Conservation (phyloP, 106 monocot genomes). For the Xerophyta viscosa region DNA sequence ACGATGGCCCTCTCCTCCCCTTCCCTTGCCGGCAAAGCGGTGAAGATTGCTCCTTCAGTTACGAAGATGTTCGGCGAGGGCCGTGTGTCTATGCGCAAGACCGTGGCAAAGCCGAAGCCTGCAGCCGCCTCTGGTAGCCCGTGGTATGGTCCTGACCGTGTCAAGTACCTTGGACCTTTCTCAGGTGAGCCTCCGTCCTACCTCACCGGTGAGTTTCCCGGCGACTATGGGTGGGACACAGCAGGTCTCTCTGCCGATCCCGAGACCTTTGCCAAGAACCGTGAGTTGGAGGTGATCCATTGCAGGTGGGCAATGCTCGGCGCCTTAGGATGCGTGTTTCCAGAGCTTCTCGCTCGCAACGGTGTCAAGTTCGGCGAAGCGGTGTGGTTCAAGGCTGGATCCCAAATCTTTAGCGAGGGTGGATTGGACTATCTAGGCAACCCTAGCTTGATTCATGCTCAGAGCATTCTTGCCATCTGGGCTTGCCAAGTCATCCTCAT, state of each 20-base stretch:
- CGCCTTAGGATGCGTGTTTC: conserved; percentile 25
- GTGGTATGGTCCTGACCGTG: too few species aligned
- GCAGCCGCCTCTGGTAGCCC: too few species aligned
- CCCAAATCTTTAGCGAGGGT: conserved; percentile 35
- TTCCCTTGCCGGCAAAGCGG: conserved; percentile 12
- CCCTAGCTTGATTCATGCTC: conserved; percentile 51
- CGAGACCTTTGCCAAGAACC: conserved; percentile 35
- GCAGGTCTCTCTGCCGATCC: conserved; percentile 12
- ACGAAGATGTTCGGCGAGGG: conserved; percentile 8
- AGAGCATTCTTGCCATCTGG: conserved; percentile 74
- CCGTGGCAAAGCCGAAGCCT: conserved; percentile 5
- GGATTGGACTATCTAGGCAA: conserved; percentile 49
- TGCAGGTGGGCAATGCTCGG: too few species aligned
- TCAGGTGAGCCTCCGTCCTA: conserved; percentile 15
- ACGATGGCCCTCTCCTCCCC: conserved; percentile 29
- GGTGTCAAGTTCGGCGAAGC: conserved; percentile 41
- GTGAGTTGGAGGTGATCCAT: too few species aligned
- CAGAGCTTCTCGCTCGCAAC: conserved; percentile 27
- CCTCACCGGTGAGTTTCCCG: conserved; percentile 14
- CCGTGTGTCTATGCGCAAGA: conserved; percentile 19
- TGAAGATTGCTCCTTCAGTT: conserved; percentile 12
- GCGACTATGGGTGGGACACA: conserved; percentile 18
- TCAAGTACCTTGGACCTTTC: conserved; percentile 19
- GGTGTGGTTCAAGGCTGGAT: conserved; percentile 34
- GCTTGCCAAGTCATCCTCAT: too few species aligned